A percentile compares a stretch with the other conserved stretches of the same genome.
phyloP scores from a whole-genome alignment of 805 yeast species.

The Nakazawaea siamensis region DNA sequence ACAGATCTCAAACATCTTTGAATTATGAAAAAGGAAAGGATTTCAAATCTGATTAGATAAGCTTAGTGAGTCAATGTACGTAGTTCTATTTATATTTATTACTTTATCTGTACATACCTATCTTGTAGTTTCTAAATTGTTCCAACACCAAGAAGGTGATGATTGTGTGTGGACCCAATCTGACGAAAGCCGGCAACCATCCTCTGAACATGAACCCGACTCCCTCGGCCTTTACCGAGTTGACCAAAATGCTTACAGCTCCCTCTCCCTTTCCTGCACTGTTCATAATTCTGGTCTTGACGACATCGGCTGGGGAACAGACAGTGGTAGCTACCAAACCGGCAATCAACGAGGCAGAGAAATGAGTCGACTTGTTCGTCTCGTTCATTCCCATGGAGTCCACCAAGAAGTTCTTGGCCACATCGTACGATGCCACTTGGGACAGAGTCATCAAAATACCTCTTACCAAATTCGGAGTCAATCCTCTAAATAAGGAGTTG shows the following conservation, averaged over 20 bases:
- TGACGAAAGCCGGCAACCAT: slow-evolving; percentile 81
- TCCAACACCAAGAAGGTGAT: slow-evolving; percentile 63
- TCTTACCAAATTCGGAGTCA: slow-evolving; percentile 68
- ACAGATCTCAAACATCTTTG: no score
- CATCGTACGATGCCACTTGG: slow-evolving; percentile 83
- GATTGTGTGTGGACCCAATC: slow-evolving; percentile 79
- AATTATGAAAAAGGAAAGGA: no score
- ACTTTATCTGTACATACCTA: slow-evolving; percentile 32
- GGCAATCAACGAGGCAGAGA: slow-evolving; percentile 69
- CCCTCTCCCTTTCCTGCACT: slow-evolving; percentile 36
- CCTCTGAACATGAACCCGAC: slow-evolving; percentile 79
- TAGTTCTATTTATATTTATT: no score
- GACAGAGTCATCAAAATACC: slow-evolving; percentile 88
- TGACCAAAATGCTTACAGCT: slow-evolving; percentile 40
- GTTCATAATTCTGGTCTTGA: slow-evolving; percentile 84
- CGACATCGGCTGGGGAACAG: slow-evolving; percentile 89
- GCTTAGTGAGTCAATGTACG: no score
- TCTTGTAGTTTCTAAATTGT: slow-evolving; percentile 45
- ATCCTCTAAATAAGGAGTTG: slow-evolving; percentile 57
- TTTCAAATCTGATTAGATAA: no score
- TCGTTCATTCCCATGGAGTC: slow-evolving; percentile 42
- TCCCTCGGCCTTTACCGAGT: slow-evolving; percentile 64
- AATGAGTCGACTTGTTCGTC: slow-evolving; percentile 60
- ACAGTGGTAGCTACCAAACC: slow-evolving; percentile 87
- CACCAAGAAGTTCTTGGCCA: slow-evolving; percentile 57